Conservation (phyloP, 2,329 filamentous ascomycete genomes). For the Beauveria sp. region DNA sequence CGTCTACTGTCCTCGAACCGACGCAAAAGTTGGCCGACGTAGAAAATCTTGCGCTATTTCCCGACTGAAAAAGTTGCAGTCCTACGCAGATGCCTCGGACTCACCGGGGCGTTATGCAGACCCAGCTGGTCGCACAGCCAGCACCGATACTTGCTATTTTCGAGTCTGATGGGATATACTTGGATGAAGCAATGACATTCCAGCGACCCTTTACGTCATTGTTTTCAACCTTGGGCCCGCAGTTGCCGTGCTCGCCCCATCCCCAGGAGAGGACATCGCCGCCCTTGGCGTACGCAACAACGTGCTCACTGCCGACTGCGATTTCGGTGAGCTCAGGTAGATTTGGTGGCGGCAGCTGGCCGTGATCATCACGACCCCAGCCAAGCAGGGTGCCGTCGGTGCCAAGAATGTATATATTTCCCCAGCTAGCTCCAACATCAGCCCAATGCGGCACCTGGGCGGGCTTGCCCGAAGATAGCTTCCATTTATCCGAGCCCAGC, state of each 20-base stretch:
- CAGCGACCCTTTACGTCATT: conserved; percentile 63
- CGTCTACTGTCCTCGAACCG: conserved; percentile 48
- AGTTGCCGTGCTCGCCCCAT: conserved; percentile 98
- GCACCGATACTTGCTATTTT: conserved; percentile 60
- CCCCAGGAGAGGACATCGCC: conserved; percentile 78
- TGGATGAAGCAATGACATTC: conserved; percentile 57
- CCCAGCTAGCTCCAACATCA: conserved; percentile 73
- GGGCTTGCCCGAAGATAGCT: conserved; percentile 52
- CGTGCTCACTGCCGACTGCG: conserved; percentile 86
- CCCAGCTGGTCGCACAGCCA: conserved; percentile 88
- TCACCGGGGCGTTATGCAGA: conserved; percentile 39
- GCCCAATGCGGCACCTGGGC: conserved; percentile 48
- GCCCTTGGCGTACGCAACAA: conserved; percentile 59
- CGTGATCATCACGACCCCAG: conserved; percentile 83
- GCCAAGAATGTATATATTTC: conserved; percentile 65
- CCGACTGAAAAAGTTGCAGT: conserved; percentile 21
- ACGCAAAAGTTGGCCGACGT: conserved; percentile 69
- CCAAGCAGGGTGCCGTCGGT: conserved; percentile 52
- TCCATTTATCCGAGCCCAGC: conserved; percentile 70
- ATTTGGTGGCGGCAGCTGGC: conserved; percentile 61
- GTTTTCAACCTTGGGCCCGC: conserved; percentile 59
- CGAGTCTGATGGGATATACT: conserved; percentile 42
- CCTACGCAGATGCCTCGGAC: conserved; percentile 11
- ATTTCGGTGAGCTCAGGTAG: conserved; percentile 55
- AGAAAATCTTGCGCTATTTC: conserved; percentile 37